These are phyloP conservation scores for Penicillium crustosum DNA, from an alignment of 2,329 filamentous ascomycete genomes.

Conservation along the genomic window DNA sequence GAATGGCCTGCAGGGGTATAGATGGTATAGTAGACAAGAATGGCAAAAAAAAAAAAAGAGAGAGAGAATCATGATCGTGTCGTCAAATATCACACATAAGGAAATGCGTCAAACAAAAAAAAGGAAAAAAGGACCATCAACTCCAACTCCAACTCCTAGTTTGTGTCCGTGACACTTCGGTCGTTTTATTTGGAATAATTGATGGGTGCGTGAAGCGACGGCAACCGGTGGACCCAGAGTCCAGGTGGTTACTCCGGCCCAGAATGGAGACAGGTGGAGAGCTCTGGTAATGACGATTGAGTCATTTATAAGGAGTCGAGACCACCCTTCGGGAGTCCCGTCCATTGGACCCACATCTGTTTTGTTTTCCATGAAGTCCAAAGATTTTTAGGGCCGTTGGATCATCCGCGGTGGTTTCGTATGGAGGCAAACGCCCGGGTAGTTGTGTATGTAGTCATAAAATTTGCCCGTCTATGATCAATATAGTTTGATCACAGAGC, in stretches of 20 bases:
- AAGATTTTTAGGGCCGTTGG: background rate
- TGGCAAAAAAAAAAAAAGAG: background rate
- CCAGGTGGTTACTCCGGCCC: background rate
- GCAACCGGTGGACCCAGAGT: background rate
- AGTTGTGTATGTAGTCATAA: constrained; percentile 1
- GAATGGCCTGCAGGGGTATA: constrained; percentile 3
- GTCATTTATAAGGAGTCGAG: constrained; percentile 1
- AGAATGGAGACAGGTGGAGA: background rate
- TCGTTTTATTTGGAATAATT: background rate
- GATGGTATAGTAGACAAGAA: background rate
- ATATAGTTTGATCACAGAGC: background rate
- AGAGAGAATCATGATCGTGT: constrained; percentile 5
- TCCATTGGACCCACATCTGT: constrained; percentile 1
- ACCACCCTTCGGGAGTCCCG: background rate
- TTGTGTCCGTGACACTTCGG: background rate
- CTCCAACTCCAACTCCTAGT: background rate
- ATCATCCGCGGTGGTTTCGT: background rate
- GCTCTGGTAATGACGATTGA: background rate
- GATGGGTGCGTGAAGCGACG: background rate
- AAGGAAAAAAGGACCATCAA: background rate
- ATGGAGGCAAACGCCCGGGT: background rate
- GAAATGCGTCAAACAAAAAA: background rate
- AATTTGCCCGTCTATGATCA: background rate
- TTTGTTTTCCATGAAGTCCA: background rate
- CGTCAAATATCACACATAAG: background rate